Conservation (phyloP, 139 green algal species). For the Chlamydomonas sp. region DNA sequence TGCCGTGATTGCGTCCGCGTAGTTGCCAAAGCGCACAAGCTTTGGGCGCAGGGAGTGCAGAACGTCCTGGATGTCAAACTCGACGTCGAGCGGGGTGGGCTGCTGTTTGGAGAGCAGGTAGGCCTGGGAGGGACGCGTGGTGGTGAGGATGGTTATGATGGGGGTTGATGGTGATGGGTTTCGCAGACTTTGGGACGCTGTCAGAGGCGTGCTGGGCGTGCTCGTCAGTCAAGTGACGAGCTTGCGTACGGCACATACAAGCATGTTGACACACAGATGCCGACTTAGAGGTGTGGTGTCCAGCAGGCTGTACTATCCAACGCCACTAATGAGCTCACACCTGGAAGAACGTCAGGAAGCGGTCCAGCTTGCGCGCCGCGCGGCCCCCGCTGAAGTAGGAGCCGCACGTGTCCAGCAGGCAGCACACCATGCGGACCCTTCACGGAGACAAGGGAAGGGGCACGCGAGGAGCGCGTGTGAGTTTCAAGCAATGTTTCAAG, state of each 20-base stretch:
- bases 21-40: slow-evolving; percentile 44
- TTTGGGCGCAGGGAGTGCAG: slow-evolving; percentile 62
- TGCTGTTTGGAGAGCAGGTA: slow-evolving; percentile 79
- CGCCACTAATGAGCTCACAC: not conserved
- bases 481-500: no score
- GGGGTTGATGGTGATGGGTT: no score
- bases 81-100: slow-evolving; percentile 76
- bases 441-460: no score
- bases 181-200: no score
- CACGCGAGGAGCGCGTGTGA: no score
- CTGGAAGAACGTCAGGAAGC: slow-evolving; percentile 88
- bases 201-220: no score
- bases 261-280: not conserved
- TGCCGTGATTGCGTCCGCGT: slow-evolving; percentile 54
- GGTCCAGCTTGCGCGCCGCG: slow-evolving; percentile 60
- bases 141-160: no score
- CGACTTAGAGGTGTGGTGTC: not conserved
- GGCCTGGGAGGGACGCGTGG: no score
- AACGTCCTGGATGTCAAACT: slow-evolving; percentile 87
- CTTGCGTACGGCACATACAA: no score
- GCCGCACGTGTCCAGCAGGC: slow-evolving; percentile 77
- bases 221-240: no score
- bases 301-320: not conserved
- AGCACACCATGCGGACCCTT: slow-evolving; percentile 65
- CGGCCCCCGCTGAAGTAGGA: slow-evolving; percentile 73